phyloP scores from a whole-genome alignment of 164 flowering plant genomes.

The Warburgia ugandensis region DNA sequence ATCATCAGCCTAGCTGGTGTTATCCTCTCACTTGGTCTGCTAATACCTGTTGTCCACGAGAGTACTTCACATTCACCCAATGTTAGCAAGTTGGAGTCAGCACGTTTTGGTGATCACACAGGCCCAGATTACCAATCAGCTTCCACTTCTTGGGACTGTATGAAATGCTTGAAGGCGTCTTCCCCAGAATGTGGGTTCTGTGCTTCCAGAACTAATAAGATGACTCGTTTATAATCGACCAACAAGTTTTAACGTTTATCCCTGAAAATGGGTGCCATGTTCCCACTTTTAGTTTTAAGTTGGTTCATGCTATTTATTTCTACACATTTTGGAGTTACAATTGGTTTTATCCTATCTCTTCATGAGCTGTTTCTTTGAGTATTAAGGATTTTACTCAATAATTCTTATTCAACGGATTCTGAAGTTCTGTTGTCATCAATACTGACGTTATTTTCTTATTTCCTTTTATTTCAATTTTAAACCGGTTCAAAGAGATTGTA shows the following conservation, averaged over 20 bases:
- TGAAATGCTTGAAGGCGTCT: constrained; percentile 49
- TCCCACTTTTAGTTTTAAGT: neutral
- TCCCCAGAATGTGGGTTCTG: constrained; percentile 57
- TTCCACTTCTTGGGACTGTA: constrained; percentile 40
- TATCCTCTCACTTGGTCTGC: constrained; percentile 36
- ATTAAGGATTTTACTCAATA: no score
- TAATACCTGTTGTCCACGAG: constrained; percentile 43
- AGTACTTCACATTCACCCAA: constrained; percentile 37
- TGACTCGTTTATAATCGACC: constrained; percentile 3
- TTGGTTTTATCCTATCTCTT: no score
- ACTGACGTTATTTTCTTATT: no score
- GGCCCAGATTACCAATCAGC: constrained; percentile 39
- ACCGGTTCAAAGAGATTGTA: no score
- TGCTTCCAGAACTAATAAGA: constrained; percentile 38
- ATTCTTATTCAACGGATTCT: no score
- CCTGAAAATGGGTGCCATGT: neutral
- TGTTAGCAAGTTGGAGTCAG: constrained; percentile 26
- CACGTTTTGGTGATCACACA: constrained; percentile 20
- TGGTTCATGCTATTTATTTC: no score
- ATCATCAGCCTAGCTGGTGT: constrained; percentile 47
- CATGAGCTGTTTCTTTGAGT: no score
- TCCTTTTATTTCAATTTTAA: no score
- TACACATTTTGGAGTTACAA: no score
- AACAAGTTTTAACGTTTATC: neutral
- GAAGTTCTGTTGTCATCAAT: no score